Conservation (phyloP, 2,329 filamentous ascomycete species). For the Didymellaceae sp. region DNA sequence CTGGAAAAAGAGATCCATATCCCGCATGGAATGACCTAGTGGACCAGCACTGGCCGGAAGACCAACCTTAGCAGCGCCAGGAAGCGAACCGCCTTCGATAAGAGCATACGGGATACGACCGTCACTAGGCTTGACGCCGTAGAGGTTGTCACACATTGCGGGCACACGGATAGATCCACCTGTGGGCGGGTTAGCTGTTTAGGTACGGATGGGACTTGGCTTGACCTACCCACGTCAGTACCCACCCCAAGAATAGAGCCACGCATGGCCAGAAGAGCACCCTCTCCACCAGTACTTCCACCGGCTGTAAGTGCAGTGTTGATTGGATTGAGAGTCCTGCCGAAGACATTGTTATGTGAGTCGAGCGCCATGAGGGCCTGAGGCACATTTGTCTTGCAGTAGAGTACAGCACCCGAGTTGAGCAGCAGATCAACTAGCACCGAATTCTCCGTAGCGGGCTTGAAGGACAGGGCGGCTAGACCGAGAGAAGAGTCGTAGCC, state of each 20-base stretch:
- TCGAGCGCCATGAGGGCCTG: conserved; percentile 61
- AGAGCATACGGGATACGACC: conserved; percentile 60
- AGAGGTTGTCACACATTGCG: conserved; percentile 58
- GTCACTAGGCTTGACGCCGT: conserved; percentile 55
- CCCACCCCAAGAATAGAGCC: conserved; percentile 60
- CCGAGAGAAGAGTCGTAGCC: conserved; percentile 54
- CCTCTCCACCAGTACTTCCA: conserved; percentile 61
- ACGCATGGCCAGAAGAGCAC: conserved; percentile 57
- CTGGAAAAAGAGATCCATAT: conserved; percentile 61
- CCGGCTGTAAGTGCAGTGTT: conserved; percentile 58
- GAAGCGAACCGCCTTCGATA: conserved; percentile 56
- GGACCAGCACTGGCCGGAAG: conserved; percentile 56
- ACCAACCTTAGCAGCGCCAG: conserved; percentile 56
- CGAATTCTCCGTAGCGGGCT: conserved; percentile 48
- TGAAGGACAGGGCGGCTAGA: conserved; percentile 52
- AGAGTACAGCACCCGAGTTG: conserved; percentile 56
- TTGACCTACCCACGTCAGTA: conserved; percentile 62
- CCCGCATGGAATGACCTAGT: conserved; percentile 56
- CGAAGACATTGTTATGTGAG: conserved; percentile 59
- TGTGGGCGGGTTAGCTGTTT: no score
- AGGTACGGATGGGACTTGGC: conserved; percentile 62
- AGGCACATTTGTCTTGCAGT: conserved; percentile 63
- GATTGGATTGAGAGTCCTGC: conserved; percentile 56
- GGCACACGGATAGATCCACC: conserved; percentile 62
- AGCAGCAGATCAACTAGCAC: conserved; percentile 54